Evolutionary conservation across 2,329 filamentous ascomycete genomes (phyloP).

Genomic region (Fusarium austroafricanum): DNA sequence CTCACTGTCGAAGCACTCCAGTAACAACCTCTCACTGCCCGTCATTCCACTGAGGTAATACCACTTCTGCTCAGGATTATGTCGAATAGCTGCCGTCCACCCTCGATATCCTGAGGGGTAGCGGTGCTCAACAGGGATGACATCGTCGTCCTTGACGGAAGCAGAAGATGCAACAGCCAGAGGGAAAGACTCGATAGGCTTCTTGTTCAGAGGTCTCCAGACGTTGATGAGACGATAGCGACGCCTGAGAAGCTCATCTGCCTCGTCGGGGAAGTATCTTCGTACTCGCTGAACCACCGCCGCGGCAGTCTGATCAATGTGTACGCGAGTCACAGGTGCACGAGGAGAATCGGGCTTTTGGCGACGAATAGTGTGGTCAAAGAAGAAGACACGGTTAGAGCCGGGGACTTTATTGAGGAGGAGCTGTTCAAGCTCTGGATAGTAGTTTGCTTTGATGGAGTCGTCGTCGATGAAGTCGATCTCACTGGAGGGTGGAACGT

Average conservation of each 20-base stretch:
- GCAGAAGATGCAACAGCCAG: conserved; percentile 76
- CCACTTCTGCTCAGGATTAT: conserved; percentile 75
- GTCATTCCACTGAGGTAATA: conserved; percentile 85
- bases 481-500: conserved; percentile 63
- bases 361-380: conserved; percentile 90
- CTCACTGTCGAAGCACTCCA: conserved; percentile 83
- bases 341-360: conserved; percentile 68
- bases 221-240: conserved; percentile 90
- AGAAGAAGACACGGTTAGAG: conserved; percentile 75
- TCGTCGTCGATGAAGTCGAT: conserved; percentile 74
- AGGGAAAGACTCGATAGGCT: conserved; percentile 73
- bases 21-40: conserved; percentile 75
- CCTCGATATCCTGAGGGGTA: conserved; percentile 74
- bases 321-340: conserved; percentile 76
- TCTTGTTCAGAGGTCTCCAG: conserved; percentile 75
- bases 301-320: conserved; percentile 83
- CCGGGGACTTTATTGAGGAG: conserved; percentile 76
- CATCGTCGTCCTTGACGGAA: conserved; percentile 69
- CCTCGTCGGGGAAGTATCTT: conserved; percentile 74
- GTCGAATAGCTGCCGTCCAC: conserved; percentile 77
- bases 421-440: conserved; percentile 83
- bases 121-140: conserved; percentile 78
- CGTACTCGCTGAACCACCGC: conserved; percentile 76
- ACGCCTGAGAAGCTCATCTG: conserved; percentile 71
- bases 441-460: conserved; percentile 78